Evolutionary conservation across 371 early-diverging fungal genomes (phyloP).

Genomic region (Mucor ambiguus): DNA sequence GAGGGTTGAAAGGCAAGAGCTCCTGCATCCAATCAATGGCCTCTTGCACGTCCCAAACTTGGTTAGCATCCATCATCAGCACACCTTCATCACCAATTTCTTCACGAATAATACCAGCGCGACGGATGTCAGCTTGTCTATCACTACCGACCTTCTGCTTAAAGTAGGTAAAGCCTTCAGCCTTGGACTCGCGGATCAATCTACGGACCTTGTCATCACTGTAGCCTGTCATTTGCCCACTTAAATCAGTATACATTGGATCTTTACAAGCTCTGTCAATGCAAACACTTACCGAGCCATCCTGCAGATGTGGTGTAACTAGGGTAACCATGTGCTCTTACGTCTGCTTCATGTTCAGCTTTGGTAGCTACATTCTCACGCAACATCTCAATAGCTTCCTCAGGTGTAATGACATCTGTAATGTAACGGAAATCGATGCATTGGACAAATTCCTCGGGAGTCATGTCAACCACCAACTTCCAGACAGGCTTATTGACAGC

Average conservation of each 20-base stretch:
- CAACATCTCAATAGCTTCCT: constrained; percentile 51
- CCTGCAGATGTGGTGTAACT: constrained; percentile 57
- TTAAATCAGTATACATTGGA: neutral
- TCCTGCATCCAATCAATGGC: constrained; percentile 60
- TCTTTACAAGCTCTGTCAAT: neutral
- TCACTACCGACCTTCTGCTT: constrained; percentile 60
- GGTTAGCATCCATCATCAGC: constrained; percentile 63
- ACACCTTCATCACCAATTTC: constrained; percentile 53
- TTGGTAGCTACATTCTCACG: constrained; percentile 37
- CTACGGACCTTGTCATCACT: constrained; percentile 52
- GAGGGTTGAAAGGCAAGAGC: constrained; percentile 52
- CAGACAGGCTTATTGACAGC: constrained; percentile 56
- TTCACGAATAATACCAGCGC: constrained; percentile 53
- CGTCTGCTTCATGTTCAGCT: constrained; percentile 37
- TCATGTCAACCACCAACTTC: constrained; percentile 54
- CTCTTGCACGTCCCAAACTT: constrained; percentile 59
- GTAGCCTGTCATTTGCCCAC: constrained; percentile 34
- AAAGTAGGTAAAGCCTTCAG: constrained; percentile 47
- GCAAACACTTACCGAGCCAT: constrained; percentile 48
- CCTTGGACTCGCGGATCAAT: constrained; percentile 46
- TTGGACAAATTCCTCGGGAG: constrained; percentile 55
- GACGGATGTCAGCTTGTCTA: constrained; percentile 46
- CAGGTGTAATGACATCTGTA: constrained; percentile 58
- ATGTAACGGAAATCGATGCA: constrained; percentile 58
- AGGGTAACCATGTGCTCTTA: constrained; percentile 47